A percentile compares a stretch with the other conserved stretches of the same genome.
Evolutionary conservation across 1,139 yeast genomes (phyloP).

Genomic region (Pichia sp.): DNA sequence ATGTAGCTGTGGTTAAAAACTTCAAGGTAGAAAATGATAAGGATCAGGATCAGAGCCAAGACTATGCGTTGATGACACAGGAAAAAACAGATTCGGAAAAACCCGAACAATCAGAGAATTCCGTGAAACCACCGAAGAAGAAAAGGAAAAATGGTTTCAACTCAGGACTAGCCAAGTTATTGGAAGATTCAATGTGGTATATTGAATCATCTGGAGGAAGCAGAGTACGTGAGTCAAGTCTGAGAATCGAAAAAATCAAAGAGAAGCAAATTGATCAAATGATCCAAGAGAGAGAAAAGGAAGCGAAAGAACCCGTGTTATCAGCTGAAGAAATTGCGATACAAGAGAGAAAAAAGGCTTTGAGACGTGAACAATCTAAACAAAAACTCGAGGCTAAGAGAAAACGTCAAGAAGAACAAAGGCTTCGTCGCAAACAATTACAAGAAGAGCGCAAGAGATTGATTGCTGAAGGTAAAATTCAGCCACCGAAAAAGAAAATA

Average conservation of each 20-base stretch:
- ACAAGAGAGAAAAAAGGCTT: conserved; percentile 8
- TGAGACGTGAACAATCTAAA: conserved; percentile 7
- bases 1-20: not conserved
- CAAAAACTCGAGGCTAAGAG: not conserved
- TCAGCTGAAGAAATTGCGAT: conserved; percentile 11
- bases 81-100: not conserved
- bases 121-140: not conserved
- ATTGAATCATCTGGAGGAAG: conserved; percentile 9
- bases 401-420: conserved; percentile 6
- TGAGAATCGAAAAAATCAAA: conserved; percentile 11
- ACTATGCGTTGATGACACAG: not conserved
- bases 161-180: conserved; percentile 6
- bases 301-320: not conserved
- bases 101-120: not conserved
- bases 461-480: conserved; percentile 8
- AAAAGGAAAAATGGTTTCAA: not conserved
- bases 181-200: conserved; percentile 15
- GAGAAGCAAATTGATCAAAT: conserved; percentile 10
- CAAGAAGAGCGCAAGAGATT: conserved; percentile 11
- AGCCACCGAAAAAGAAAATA: conserved; percentile 7
- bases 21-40: not conserved
- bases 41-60: not conserved
- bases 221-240: conserved; percentile 13
- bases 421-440: not conserved
- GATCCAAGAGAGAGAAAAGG: conserved; percentile 10